A percentile compares a stretch with the other conserved stretches of the same genome.
phyloP scores from a whole-genome alignment of 1,284 basidiomycete genomes.

The Puccinia hordei region DNA sequence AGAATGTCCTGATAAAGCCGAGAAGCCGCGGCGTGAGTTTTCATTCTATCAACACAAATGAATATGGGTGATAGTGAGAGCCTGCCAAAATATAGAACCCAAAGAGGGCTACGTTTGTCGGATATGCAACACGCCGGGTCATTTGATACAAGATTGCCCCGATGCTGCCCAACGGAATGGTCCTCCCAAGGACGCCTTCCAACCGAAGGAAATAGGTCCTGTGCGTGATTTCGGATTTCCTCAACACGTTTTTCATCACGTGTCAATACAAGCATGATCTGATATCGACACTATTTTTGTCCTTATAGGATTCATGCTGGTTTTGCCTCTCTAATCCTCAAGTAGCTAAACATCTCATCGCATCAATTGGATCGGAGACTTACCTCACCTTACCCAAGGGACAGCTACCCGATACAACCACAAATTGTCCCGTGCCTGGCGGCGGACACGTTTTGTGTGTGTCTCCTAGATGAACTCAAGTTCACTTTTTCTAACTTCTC shows the following conservation, averaged over 20 bases:
- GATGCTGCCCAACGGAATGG: slow-evolving; percentile 64
- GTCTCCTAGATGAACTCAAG: slow-evolving; percentile 62
- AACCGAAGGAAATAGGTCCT: slow-evolving; percentile 77
- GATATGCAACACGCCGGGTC: slow-evolving; percentile 78
- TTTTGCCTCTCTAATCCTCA: slow-evolving; percentile 92
- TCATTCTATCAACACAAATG: not conserved
- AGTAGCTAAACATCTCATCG: slow-evolving; percentile 87
- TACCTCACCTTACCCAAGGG: slow-evolving; percentile 92
- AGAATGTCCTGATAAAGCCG: slow-evolving; percentile 51
- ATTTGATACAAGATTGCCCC: slow-evolving; percentile 82
- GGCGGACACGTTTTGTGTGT: slow-evolving; percentile 80
- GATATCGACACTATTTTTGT: too few species aligned
- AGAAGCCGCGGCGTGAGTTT: slow-evolving; percentile 52
- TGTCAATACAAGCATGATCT: too few species aligned
- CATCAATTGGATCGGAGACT: slow-evolving; percentile 84
- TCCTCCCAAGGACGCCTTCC: slow-evolving; percentile 63
- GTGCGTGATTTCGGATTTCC: slow-evolving; percentile 59
- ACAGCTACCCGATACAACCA: slow-evolving; percentile 75
- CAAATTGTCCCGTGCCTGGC: slow-evolving; percentile 70
- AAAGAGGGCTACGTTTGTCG: slow-evolving; percentile 80
- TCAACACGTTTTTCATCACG: too few species aligned
- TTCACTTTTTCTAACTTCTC: slow-evolving; percentile 67
- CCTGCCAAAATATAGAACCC: slow-evolving; percentile 66
- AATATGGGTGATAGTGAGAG: not conserved
- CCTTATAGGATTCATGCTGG: slow-evolving; percentile 68